Evolutionary conservation across 257 asterid genomes (phyloP), one percentile per base, ranked within the genome.

Genomic region (Phtheirospermum japonicum): DNA sequence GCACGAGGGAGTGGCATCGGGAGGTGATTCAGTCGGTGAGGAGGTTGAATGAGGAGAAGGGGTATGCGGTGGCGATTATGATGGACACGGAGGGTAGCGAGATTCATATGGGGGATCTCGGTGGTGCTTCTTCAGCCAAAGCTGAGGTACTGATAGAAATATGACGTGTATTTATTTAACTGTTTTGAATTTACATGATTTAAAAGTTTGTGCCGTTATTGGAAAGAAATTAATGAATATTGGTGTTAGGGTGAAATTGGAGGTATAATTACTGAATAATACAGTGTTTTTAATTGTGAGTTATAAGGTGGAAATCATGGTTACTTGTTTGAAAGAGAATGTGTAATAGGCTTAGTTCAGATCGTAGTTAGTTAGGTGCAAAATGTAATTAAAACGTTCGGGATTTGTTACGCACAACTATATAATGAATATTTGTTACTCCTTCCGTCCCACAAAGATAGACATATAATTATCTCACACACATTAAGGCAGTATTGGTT

Each of bases 1-100:
- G 95, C 64, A 83, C 95, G 14, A 76, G 92, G 53, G 96, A 88
- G 72, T 85, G 96, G 96, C 96, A 85, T 50, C 64, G 53, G 68
- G 74, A 72, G 68, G 95, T 85, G 67, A 83, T 88, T 42, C 77
- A 78, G 63, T 70, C 92, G 34, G 85, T 88, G 17, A 72, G 96
- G 78, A 76, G 77, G 73, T 75, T 88, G 87, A 88, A 88, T 75
- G 95, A 85, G 76, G 95, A 85, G 68, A 85, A 85, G 55, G 96
- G 96, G 4, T 88, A 33, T 60, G 96, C 96, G 0, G 95, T 88
- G 33, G 96, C 96, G 18, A 80, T 88, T 71, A 88, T 88, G 96
- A 88, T 88, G 95, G 96, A 88, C 69, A 88, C 96, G 42, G 96
- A 88, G 75, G 96, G 95, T 16, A 83, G 95, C 71, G 96, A 88